Evolutionary conservation across 108 stramenopile genomes (phyloP), one percentile per base, ranked within the genome.

Genomic region (Seminavis robusta): DNA sequence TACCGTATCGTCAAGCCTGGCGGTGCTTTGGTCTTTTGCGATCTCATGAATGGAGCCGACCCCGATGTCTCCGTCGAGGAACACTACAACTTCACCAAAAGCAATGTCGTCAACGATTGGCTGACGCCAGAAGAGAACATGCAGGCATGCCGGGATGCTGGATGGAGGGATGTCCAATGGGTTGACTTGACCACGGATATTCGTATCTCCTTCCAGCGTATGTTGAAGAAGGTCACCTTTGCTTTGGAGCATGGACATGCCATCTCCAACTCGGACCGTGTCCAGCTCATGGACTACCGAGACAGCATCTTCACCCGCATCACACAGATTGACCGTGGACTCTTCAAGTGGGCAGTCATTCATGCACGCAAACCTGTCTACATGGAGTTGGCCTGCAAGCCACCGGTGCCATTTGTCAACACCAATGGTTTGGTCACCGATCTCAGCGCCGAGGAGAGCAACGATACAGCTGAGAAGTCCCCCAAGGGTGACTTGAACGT

Each of bases 291-390:
- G 60, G 75, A 50, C 26, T 66, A 82, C 41, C 51, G 73, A 25
- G 33, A 61, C 16, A 70, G 63, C 30, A 48, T 82, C 46, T 58
- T 61, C 47, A 56, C 34, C 8, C 73, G 77, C 11, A 75, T 82
- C 26, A 61, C 56, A 1, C 75, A 78, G 44, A 65, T 69, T 26
- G 81, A 82, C 36, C 73, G 77, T 36, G 76, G 76, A 16, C 52
- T 78, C 44, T 76, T 82, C 60, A 68, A 67, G 34, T 82, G 81
- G 81, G 76, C 77, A 30, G 53, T 82, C 34, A 66, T 82, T 45
- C 63, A 70, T 32, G 69, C 73, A 6, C 27, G 81, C 21, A 82
- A 78, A 33, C 77, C 81, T 1, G 61, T 59, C 27, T 63, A 44
- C 42, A 63, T 73, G 46, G 72, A 61, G 0, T 52, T 73, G 21